Conservation (phyloP, 441 rosid genomes). For the Omphalea diandra region DNA sequence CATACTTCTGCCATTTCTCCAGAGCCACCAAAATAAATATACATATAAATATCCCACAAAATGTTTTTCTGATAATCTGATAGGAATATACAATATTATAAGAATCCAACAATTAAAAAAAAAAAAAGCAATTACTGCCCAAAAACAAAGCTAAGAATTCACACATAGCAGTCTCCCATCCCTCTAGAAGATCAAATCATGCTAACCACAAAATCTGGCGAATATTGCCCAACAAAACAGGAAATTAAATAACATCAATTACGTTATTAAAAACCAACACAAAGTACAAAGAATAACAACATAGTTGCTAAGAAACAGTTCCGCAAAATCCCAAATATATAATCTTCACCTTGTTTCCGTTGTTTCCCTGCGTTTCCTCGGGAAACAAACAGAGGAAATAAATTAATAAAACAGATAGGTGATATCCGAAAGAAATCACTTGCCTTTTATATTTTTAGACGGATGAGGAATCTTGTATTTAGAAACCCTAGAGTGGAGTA, state of each 20-base stretch:
- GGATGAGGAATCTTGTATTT: neutral
- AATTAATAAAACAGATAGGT: neutral
- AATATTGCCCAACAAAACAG: conserved; percentile 1
- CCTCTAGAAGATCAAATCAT: neutral
- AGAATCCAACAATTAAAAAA: neutral
- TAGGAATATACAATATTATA: neutral
- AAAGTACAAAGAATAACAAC: neutral
- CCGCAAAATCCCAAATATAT: neutral
- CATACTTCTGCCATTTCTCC: neutral
- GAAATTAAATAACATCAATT: neutral
- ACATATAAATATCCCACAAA: neutral
- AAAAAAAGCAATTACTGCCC: neutral
- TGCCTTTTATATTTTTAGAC: conserved; percentile 19
- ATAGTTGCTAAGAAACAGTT: neutral
- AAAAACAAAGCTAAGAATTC: neutral
- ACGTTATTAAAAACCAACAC: neutral
- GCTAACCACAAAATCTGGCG: neutral
- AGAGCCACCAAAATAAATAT: neutral
- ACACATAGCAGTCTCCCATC: neutral
- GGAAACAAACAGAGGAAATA: conserved; percentile 12
- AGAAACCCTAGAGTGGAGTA: conserved; percentile 47
- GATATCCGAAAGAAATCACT: conserved; percentile 16
- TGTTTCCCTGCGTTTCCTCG: neutral
- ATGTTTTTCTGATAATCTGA: too few relatives aligned
- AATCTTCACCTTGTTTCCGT: neutral